These are phyloP conservation scores for Kalanchoe fedtschenkoi DNA, from an alignment of 164 flowering plant genomes.

Conservation along the genomic window DNA sequence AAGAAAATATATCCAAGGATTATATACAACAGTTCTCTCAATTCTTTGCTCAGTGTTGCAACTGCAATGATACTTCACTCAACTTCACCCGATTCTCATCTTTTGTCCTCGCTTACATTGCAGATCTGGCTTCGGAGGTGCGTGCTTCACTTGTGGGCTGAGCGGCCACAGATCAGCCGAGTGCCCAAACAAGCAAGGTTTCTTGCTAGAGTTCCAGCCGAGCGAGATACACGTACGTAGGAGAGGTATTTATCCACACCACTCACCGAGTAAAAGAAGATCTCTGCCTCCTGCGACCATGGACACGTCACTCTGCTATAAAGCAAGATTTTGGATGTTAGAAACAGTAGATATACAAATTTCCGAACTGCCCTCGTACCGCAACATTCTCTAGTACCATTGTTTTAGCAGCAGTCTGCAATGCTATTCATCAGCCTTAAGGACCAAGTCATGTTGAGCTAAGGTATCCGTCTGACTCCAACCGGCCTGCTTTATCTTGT, in stretches of 20 bases:
- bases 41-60: no score
- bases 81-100: no score
- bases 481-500: no score
- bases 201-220: not conserved
- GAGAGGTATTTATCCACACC: not conserved
- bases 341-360: not conserved
- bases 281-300: not conserved
- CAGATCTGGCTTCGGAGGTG: not conserved
- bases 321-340: not conserved
- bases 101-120: not conserved
- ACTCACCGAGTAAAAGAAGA: not conserved
- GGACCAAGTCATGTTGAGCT: no score
- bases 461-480: no score
- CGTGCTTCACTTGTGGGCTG: not conserved
- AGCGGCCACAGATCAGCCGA: not conserved
- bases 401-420: no score
- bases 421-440: no score
- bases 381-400: no score
- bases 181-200: conserved; percentile 5
- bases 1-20: no score
- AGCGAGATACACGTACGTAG: not conserved
- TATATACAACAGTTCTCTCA: no score
- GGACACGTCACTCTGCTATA: not conserved
- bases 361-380: no score
- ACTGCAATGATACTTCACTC: no score